Conservation (phyloP, 2,329 filamentous ascomycete genomes). For the Colletotrichum cereale region DNA sequence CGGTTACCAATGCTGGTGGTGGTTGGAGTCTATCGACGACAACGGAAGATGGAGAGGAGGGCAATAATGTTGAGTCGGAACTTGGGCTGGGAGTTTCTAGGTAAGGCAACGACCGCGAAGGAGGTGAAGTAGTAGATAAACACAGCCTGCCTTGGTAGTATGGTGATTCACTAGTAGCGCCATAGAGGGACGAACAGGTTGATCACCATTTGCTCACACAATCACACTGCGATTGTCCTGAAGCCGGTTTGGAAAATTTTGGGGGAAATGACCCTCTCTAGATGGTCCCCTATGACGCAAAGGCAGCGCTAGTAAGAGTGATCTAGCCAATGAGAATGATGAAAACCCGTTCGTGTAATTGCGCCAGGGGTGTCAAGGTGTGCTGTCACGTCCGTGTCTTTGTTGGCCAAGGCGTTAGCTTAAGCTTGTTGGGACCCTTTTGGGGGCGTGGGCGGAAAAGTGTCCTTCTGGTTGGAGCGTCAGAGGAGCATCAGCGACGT, state of each 20-base stretch:
- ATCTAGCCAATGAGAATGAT: neutral
- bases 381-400: conserved; percentile 4
- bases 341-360: neutral
- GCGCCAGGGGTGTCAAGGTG: neutral
- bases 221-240: neutral
- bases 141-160: neutral
- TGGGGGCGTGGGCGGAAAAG: neutral
- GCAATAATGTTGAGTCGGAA: no score
- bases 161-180: neutral
- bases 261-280: neutral
- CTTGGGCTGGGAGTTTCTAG: conserved; percentile 2
- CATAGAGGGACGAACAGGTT: conserved; percentile 7
- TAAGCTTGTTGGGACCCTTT: neutral
- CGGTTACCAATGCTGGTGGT: neutral
- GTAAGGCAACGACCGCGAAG: no score
- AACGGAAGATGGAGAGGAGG: neutral
- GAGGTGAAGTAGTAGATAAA: neutral
- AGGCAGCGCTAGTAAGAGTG: neutral
- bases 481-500: conserved; percentile 2
- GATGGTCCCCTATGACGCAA: conserved; percentile 35
- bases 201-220: conserved; percentile 8
- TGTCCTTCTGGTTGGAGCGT: neutral
- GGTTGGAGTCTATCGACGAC: neutral
- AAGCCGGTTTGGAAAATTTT: neutral
- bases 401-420: neutral